These are phyloP conservation scores for Rhodosporidiobolus sp. DNA, from an alignment of 768 basidiomycete genomes.

Conservation along the genomic window DNA sequence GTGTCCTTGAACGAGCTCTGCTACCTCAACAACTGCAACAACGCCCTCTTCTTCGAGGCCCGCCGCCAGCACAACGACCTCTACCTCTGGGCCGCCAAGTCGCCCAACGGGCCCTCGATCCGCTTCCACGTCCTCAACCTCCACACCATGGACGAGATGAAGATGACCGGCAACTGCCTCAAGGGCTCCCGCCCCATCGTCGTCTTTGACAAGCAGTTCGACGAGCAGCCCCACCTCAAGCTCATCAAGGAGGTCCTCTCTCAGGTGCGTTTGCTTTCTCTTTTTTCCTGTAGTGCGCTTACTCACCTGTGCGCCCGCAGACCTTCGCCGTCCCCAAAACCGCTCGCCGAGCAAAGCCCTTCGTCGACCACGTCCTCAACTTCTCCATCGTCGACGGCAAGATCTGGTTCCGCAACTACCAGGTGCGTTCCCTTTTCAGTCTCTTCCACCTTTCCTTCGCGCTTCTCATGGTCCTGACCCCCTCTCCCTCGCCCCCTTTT, in stretches of 20 bases:
- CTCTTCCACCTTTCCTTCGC: neutral
- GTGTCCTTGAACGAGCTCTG: constrained; percentile 91
- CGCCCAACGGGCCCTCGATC: constrained; percentile 94
- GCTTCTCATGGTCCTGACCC: neutral
- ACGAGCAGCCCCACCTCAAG: constrained; percentile 78
- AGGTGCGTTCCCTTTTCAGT: constrained; percentile 56
- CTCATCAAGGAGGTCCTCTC: constrained; percentile 90
- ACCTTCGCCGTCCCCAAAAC: constrained; percentile 90
- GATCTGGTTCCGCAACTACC: constrained; percentile 99
- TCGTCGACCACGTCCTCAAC: constrained; percentile 94
- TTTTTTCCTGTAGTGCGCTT: constrained; percentile 7
- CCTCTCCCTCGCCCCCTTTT: too few relatives aligned
- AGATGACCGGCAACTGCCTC: constrained; percentile 98
- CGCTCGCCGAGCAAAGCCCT: constrained; percentile 90
- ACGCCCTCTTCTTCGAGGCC: constrained; percentile 94
- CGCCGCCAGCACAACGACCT: constrained; percentile 84
- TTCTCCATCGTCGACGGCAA: constrained; percentile 94
- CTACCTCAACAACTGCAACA: constrained; percentile 96
- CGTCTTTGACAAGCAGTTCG: constrained; percentile 87
- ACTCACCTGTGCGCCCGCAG: constrained; percentile 53
- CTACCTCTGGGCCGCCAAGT: constrained; percentile 93
- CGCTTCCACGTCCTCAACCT: constrained; percentile 98
- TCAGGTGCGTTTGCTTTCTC: constrained; percentile 61
- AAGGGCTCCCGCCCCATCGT: constrained; percentile 90
- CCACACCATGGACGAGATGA: constrained; percentile 99